A percentile compares a stretch with the other conserved stretches of the same genome.
phyloP scores from a whole-genome alignment of 805 yeast species.

The Cyberlindnera americana region DNA sequence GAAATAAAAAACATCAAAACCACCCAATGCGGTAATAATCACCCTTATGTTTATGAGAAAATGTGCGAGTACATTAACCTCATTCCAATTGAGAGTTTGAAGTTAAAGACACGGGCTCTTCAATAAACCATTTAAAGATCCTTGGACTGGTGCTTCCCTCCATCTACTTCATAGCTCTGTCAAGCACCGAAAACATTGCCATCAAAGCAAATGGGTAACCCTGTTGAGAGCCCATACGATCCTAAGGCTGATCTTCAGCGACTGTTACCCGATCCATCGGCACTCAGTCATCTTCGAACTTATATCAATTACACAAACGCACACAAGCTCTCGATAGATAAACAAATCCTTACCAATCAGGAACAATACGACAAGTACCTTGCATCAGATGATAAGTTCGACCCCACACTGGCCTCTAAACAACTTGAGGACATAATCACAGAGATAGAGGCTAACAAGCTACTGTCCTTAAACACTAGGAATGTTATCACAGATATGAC shows the following conservation, averaged over 20 bases:
- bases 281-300: conserved; percentile 48
- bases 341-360: conserved; percentile 39
- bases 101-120: too few species aligned
- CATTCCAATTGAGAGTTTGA: too few species aligned
- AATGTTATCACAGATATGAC: conserved; percentile 66
- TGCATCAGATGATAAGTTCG: conserved; percentile 12
- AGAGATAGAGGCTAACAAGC: conserved; percentile 45
- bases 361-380: conserved; percentile 6
- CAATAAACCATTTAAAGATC: too few species aligned
- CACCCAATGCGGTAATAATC: neutral
- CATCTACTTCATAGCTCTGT: too few species aligned
- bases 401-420: conserved; percentile 20
- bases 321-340: conserved; percentile 48
- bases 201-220: neutral
- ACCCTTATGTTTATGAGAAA: neutral
- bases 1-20: neutral
- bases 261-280: conserved; percentile 48
- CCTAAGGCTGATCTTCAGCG: conserved; percentile 50
- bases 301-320: conserved; percentile 46
- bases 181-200: neutral
- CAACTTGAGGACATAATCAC: conserved; percentile 36
- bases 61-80: neutral
- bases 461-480: conserved; percentile 53
- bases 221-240: conserved; percentile 34
- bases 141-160: too few species aligned